Evolutionary conservation across 176 grass and related monocot genomes (phyloP).

Genomic region (Oryza meyeriana): DNA sequence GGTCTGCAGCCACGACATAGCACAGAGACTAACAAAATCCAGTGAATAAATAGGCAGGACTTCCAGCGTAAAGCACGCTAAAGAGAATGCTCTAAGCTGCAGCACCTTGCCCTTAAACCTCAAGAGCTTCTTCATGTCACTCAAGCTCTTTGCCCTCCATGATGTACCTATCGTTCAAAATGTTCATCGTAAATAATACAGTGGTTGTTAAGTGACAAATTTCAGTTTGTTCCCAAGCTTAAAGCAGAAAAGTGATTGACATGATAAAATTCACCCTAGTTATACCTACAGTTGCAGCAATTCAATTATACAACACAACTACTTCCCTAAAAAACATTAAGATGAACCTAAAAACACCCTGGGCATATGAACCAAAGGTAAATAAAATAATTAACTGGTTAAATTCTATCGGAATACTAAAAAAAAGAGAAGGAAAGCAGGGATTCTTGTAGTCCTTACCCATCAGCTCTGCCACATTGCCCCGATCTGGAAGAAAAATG

Average conservation of each 20-base stretch:
- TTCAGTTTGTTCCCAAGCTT: too few relatives aligned
- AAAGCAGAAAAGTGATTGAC: too few relatives aligned
- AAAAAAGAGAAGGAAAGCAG: background rate
- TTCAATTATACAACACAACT: too few relatives aligned
- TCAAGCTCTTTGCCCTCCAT: slow-evolving; percentile 84
- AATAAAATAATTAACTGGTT: background rate
- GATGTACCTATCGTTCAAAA: slow-evolving; percentile 48
- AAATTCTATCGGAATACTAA: background rate
- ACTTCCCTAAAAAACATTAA: too few relatives aligned
- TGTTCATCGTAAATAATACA: background rate
- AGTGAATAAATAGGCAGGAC: background rate
- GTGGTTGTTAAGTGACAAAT: background rate
- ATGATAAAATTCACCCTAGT: too few relatives aligned
- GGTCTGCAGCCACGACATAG: slow-evolving; percentile 19
- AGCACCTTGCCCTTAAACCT: slow-evolving; percentile 80
- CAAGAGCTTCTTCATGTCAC: slow-evolving; percentile 86
- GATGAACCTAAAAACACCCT: too few relatives aligned
- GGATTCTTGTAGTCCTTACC: slow-evolving; percentile 23
- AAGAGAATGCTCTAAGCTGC: slow-evolving; percentile 33
- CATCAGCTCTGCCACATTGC: slow-evolving; percentile 79
- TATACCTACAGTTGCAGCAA: too few relatives aligned
- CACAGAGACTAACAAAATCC: slow-evolving; percentile 9
- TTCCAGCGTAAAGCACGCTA: background rate
- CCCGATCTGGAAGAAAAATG: slow-evolving; percentile 78
- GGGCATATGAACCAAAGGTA: background rate